Percentiles rank a stretch among this genome's conserved stretches.
phyloP scores from a whole-genome alignment of 2,329 filamentous ascomycete genomes.

The Ascochyta clinopodiicola region DNA sequence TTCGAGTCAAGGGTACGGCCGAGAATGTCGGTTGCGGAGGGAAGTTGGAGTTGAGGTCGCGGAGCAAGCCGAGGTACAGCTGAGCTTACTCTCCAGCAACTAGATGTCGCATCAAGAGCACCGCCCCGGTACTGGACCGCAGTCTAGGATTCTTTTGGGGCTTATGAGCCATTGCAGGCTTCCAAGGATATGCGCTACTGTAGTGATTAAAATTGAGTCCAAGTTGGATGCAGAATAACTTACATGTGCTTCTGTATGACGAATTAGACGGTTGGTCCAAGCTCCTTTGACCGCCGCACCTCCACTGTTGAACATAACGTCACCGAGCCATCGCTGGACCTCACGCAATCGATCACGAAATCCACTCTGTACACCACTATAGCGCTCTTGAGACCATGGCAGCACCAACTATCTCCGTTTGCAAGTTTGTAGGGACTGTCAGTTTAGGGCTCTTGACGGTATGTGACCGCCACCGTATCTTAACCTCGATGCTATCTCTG shows the following conservation, averaged over 20 bases:
- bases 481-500: background rate
- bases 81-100: slow-evolving; percentile 15
- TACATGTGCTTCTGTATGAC: slow-evolving; percentile 1
- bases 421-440: slow-evolving; percentile 93
- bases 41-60: slow-evolving; percentile 8
- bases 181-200: background rate
- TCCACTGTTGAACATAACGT: slow-evolving; percentile 30
- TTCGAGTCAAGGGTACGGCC: slow-evolving; percentile 29
- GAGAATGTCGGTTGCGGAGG: slow-evolving; percentile 19
- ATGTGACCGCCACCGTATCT: slow-evolving; percentile 51
- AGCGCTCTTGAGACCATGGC: slow-evolving; percentile 54
- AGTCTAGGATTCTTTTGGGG: background rate
- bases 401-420: slow-evolving; percentile 73
- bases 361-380: background rate
- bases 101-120: background rate
- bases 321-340: slow-evolving; percentile 3
- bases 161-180: background rate
- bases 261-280: background rate
- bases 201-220: background rate
- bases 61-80: slow-evolving; percentile 32
- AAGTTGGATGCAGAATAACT: background rate
- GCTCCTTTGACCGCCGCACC: slow-evolving; percentile 6
- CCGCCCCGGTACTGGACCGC: background rate
- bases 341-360: slow-evolving; percentile 8
- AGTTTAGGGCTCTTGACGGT: slow-evolving; percentile 89